phyloP scores from a whole-genome alignment of 495 filamentous ascomycete genomes.

The Aspergillus nidulans region DNA sequence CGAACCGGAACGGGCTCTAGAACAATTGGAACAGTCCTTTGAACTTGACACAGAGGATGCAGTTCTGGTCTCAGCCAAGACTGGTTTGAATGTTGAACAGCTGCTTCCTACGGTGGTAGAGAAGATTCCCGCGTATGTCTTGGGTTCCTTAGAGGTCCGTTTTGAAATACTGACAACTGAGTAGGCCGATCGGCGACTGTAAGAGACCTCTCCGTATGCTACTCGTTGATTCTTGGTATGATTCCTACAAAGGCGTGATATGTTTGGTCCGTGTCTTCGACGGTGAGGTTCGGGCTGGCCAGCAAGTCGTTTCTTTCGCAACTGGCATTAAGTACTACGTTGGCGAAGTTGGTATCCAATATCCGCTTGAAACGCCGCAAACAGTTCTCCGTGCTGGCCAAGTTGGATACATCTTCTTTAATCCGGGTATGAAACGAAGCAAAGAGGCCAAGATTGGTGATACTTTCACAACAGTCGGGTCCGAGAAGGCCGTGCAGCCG shows the following conservation, averaged over 20 bases:
- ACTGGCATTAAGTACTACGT: constrained; percentile 85
- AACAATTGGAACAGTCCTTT: constrained; percentile 79
- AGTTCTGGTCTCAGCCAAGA: constrained; percentile 88
- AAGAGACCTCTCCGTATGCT: constrained; percentile 72
- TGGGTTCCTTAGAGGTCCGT: neutral
- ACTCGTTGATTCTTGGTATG: constrained; percentile 97
- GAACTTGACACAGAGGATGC: constrained; percentile 80
- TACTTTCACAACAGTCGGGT: constrained; percentile 83
- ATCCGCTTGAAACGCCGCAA: constrained; percentile 83
- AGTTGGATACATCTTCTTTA: constrained; percentile 94
- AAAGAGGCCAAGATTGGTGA: constrained; percentile 95
- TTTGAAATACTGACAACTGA: constrained; percentile 14
- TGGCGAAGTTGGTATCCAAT: constrained; percentile 95
- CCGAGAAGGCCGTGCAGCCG: constrained; percentile 69
- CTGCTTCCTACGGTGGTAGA: constrained; percentile 82
- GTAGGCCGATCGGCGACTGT: constrained; percentile 65
- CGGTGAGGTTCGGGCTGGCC: constrained; percentile 74
- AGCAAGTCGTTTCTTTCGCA: constrained; percentile 77
- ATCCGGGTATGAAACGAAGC: constrained; percentile 94
- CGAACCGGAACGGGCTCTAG: constrained; percentile 76
- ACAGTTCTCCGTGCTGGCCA: constrained; percentile 79
- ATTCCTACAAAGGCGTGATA: constrained; percentile 90
- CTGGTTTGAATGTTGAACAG: constrained; percentile 75
- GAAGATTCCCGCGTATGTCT: constrained; percentile 64
- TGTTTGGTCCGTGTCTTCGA: constrained; percentile 90